Base-by-base conservation (phyloP, 352 stramenopile species). In the Thraustochytrium sp. region DNA sequence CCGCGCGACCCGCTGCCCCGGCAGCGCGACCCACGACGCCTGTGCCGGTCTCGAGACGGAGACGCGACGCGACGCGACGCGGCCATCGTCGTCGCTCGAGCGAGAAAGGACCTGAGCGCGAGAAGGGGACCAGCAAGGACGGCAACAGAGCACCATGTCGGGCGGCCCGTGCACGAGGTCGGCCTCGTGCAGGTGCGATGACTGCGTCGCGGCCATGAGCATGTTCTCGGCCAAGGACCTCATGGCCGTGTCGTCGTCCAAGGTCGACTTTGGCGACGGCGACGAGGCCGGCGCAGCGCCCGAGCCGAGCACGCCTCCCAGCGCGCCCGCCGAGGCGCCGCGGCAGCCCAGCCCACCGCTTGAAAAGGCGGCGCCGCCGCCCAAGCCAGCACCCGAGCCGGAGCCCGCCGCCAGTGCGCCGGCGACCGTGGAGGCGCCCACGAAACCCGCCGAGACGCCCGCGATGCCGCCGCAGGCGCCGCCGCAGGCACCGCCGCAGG, bases 141-240 rank as follows among this genome's bases (percentile, higher is more conserved):
- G 42, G 42, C 42, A 16, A 63, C 5, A 11, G 36, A 38, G 54
- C 5, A 80, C 18, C 23, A 80, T 80, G 68, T 72, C 59, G 26
- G 31, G 13, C 13, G 68, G n/a, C n/a, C n/a, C 38, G 38, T 80
- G 68, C 68, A 72, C 68, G 51, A 61, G 68, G 18, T 80, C 68
- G 29, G 68, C 68, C 5, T 80, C 68, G 38, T 80, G 68, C 51
- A 23, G 68, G 3, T 80, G 68, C 42, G 68, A 80, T 80, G 68
- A 80, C 49, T 80, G 68, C 51, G 68, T 80, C 21, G 68, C 68
- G 3, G 68, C 68, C 34, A 80, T 80, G 68, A 51, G 68, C 68
- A 80, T 80, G 68, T 80, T 80, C 51, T 80, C 68, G 18, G 68
- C 68, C 31, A 61, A 80, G 42, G 68, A 80, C 46, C 68, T 80